Base-by-base conservation (phyloP, 1,284 basidiomycete genomes). In the Exobasidium cylindrosporum region DNA sequence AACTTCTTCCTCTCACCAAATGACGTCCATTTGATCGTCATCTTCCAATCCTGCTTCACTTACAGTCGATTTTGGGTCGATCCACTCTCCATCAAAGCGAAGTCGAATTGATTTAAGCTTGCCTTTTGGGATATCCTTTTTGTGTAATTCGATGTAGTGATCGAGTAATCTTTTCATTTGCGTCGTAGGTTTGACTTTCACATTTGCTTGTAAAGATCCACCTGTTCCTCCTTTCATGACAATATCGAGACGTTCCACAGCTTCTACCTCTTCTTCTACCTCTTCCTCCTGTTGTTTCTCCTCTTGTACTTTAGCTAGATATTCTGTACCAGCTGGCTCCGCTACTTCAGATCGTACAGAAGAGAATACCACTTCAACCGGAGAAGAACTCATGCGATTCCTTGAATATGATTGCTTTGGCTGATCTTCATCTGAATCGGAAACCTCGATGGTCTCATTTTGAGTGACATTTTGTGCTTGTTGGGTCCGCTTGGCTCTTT, bases 21-120 rank as follows among this genome's bases (percentile, higher is more conserved):
- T 28, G 26, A 50, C 47, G 26, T 50, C 47, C 21, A 50, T 14
- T 26, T 50, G 47, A 13, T 50, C 47, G 26, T 50, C 47, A 6
- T 50, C 47, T 24, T 50, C 47, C 4, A 50, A 13, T 4, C 14
- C n/a, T 4, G 26, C 4, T 24, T 50, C 5, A 4, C 26, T 13
- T 28, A 50, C 26, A 13, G 47, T 50, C 14, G 17, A 13, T 13
- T 50, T 50, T 14, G n/a, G 21, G 13, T 4, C 4, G 4, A 50
- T 21, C 21, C n/a, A 24, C 3, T 50, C 47, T 24, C 47, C 47
- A 50, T 50, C 47, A 26, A 50, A 26, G 5, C 47, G 47, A 50
- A 50, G 17, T 2, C 47, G 47, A 6, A 50, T 28, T 13, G n/a
- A 24, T 3, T 21, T 24, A 24, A 50, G n/a, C 21, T 28, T 21